These are phyloP conservation scores for Bacidia gigantensis DNA, from an alignment of 495 filamentous ascomycete species.

Conservation along the genomic window DNA sequence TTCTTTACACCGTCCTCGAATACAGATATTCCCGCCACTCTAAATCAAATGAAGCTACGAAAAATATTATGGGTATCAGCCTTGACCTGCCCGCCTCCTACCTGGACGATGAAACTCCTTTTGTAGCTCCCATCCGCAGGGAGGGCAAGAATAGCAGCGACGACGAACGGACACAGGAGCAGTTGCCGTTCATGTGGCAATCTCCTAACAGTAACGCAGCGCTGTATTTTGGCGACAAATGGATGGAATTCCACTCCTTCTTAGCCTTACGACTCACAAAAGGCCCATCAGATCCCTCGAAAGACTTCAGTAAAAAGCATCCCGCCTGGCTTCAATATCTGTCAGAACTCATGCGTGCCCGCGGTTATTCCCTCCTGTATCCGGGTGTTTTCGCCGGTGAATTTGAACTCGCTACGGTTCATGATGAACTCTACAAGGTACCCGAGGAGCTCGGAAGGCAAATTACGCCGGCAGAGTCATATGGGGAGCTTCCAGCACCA, in stretches of 20 bases:
- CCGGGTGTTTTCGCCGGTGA: constrained; percentile 39
- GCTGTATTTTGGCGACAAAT: constrained; percentile 70
- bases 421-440: constrained; percentile 53
- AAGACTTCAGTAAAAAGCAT: constrained; percentile 41
- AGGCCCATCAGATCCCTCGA: constrained; percentile 16
- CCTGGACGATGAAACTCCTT: constrained; percentile 38
- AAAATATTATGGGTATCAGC: constrained; percentile 55
- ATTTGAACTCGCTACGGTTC: constrained; percentile 47
- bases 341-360: constrained; percentile 53
- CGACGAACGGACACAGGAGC: constrained; percentile 17
- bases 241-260: constrained; percentile 67
- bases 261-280: constrained; percentile 41
- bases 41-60: constrained; percentile 27
- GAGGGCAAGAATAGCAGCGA: constrained; percentile 17
- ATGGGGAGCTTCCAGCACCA: constrained; percentile 8
- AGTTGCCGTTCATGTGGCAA: constrained; percentile 59
- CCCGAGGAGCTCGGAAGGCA: constrained; percentile 48
- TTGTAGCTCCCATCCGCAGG: constrained; percentile 35
- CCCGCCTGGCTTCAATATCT: constrained; percentile 70
- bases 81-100: constrained; percentile 55
- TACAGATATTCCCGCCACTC: constrained; percentile 53
- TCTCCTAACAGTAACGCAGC: constrained; percentile 66
- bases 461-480: not conserved
- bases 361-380: constrained; percentile 63
- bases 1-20: constrained; percentile 58